Evolutionary conservation across 225 moss, liverwort and hornwort species (phyloP).

Genomic region (Sphagnum tenellum): DNA sequence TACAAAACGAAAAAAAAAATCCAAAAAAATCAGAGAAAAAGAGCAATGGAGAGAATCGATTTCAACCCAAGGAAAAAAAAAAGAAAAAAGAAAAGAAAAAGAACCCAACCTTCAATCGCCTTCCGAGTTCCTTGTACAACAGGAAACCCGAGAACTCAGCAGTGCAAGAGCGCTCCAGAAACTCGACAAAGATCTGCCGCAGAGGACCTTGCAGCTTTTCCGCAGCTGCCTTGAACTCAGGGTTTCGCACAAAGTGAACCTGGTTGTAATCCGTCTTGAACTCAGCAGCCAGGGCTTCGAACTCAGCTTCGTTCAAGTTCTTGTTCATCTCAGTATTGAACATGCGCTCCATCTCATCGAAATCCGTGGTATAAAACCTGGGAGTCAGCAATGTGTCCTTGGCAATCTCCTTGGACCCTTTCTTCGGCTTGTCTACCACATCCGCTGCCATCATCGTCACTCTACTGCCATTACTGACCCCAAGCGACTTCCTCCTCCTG

Average conservation of each 20-base stretch:
- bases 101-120: conserved; percentile 68
- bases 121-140: conserved; percentile 94
- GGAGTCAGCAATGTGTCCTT: conserved; percentile 84
- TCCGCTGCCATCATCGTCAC: conserved; percentile 22
- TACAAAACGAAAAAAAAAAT: conserved; percentile 13
- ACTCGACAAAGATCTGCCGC: conserved; percentile 97
- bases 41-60: too few species aligned
- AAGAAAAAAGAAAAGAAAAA: not conserved
- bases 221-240: conserved; percentile 81
- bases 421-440: conserved; percentile 11
- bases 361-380: conserved; percentile 95
- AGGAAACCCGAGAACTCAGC: conserved; percentile 98
- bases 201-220: conserved; percentile 80
- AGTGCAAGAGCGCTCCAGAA: conserved; percentile 94
- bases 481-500: conserved; percentile 18
- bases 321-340: conserved; percentile 95
- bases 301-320: conserved; percentile 89
- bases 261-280: conserved; percentile 97
- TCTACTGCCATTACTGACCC: conserved; percentile 14
- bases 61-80: not conserved
- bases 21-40: not conserved
- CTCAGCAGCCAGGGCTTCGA: conserved; percentile 73
- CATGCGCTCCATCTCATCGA: conserved; percentile 96
- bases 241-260: conserved; percentile 86
- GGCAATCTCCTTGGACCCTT: conserved; percentile 68